Evolutionary conservation across 495 filamentous ascomycete species (phyloP).

Genomic region (Neurospora tetrasperma): DNA sequence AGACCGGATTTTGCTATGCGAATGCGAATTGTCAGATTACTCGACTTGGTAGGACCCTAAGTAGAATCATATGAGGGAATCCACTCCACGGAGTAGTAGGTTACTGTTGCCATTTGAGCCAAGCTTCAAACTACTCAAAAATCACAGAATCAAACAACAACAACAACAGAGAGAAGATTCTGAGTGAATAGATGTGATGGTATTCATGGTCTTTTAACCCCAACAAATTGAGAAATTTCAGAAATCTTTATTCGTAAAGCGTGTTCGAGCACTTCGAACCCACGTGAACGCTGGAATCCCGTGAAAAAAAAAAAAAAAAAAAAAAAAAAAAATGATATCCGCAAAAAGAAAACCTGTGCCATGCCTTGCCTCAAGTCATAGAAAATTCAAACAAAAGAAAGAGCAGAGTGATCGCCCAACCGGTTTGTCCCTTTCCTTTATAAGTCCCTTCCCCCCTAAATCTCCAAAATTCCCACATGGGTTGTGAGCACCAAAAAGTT

Average conservation of each 20-base stretch:
- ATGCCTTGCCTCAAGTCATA: neutral
- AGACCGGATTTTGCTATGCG: neutral
- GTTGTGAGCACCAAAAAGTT: neutral
- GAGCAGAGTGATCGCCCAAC: neutral
- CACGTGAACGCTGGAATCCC: neutral
- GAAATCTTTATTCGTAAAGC: slow-evolving; percentile 3
- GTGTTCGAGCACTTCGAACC: slow-evolving; percentile 16
- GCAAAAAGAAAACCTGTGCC: slow-evolving; percentile 7
- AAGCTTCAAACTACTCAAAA: too few species aligned
- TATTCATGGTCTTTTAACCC: neutral
- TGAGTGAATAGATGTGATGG: neutral
- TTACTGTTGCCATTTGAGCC: neutral
- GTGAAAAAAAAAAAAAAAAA: neutral
- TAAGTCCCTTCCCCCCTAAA: neutral
- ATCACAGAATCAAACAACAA: neutral
- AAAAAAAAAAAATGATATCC: neutral
- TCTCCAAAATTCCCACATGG: neutral
- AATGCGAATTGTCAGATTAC: neutral
- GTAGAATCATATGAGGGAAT: neutral
- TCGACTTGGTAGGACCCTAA: neutral
- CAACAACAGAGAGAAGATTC: neutral
- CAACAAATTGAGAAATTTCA: neutral
- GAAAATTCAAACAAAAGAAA: neutral
- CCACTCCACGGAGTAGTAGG: neutral
- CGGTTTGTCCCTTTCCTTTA: neutral